Base-by-base conservation (phyloP, 202 grass and related monocot species). In the Carex sylvatica region DNA sequence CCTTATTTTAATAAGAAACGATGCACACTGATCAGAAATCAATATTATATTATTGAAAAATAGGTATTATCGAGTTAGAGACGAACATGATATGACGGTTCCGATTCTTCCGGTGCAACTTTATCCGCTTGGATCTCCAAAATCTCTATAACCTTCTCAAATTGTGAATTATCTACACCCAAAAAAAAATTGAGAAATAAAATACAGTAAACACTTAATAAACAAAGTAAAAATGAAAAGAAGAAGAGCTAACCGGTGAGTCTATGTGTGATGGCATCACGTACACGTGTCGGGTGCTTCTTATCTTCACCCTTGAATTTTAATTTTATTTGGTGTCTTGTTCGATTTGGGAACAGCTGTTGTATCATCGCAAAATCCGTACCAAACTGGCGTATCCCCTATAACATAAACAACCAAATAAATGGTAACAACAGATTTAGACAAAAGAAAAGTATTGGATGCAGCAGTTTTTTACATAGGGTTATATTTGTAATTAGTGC, bases 301-400 rank as follows among this genome's bases (percentile, higher is more conserved):
- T 83, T 91, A 78, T 98, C 95, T 66, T 95, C 95, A 14, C 79
- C 81, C 87, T 98, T 98, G 84, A 92, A 95, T 82, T 98, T 95
- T 59, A 84, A 46, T 46, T 91, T 90, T 81, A 95, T 78, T 86
- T 98, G 89, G 70, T 91, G 75, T 22, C 92, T 87, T 63, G 92
- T 93, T 65, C 91, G 88, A 61, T 91, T 90, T 84, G 92, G 92
- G 61, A 98, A 93, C 61, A 98, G 66, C 74, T 90, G 90, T 1
- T 93, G 92, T 93, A 98, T 95, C 92, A 98, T 98, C 66, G 87
- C 87, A 89, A 98, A 98, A 88, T 98, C 95, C 2, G 87, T 93
- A 67, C 95, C 95, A 93, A 98, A 95, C 78, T 98, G 95, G 49
- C 64, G 84, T 83, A 98, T 88, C 71, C 90, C 95, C 95, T 98